Base-by-base conservation (phyloP, 2,329 filamentous ascomycete genomes). In the Massarina eburnea region DNA sequence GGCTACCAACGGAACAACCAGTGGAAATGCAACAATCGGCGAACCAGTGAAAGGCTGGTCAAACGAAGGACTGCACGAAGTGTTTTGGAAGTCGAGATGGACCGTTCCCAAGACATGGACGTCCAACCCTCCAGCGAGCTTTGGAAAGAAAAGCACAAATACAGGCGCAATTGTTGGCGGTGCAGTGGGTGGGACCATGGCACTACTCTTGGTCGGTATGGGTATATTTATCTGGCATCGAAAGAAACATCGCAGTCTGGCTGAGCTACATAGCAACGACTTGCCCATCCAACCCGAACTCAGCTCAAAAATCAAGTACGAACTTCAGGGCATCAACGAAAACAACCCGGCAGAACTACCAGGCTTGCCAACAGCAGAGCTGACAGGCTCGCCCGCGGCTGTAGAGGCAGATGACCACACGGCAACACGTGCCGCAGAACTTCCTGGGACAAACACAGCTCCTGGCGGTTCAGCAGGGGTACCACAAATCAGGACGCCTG, bases 11-110 rank as follows among this genome's bases (percentile, higher is more conserved):
- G 55, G 57, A 9, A 59, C 38, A 5, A 17, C 22, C 5, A 21
- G 41, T 15, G 57, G 57, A 12, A 41, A 33, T 12, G 57, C 54
- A 27, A 61, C 50, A 2, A 41, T 49, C n/a, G 45, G 44, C 8
- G 51, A 55, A 41, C 59, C 62, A 15, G 39, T n/a, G 14, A 34
- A 19, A 35, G 55, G 53, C 10, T 61, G 57, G 48, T 55, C 47
- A 18, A 33, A 48, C 21, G 34, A 27, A 21, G 46, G 41, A 18
- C 43, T 60, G 8, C 52, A 52, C 18, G 45, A 39, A 37, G 41
- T 54, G 27, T 49, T 51, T 27, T 43, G 46, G 36, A 52, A 50
- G 42, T 54, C 46, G 4, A 37, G 46, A 19, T 45, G 42, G 32
- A 43, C 39, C 12, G 20, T 45, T n/a, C 46, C 46, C 9, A 41